A percentile compares a stretch with the other conserved stretches of the same genome.
These are phyloP conservation scores for Claviceps sp. DNA, from an alignment of 2,329 filamentous ascomycete genomes.

Conservation along the genomic window DNA sequence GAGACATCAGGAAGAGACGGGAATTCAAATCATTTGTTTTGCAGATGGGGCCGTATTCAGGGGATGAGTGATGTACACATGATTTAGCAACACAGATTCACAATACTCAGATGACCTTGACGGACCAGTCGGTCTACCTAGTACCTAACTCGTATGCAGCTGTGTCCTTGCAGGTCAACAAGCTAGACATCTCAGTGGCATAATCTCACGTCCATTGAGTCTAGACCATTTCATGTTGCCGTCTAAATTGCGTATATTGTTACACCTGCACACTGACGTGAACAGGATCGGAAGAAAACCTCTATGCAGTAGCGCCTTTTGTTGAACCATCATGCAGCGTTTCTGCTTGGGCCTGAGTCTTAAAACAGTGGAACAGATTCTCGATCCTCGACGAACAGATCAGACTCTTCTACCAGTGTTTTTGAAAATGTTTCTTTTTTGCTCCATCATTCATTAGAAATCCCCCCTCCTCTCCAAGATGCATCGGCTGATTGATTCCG, in stretches of 20 bases:
- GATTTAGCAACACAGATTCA: background rate
- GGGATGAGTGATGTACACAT: background rate
- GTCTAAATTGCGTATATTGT: conserved; percentile 38
- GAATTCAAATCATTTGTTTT: background rate
- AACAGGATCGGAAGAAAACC: conserved; percentile 31
- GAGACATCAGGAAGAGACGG: background rate
- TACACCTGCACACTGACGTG: conserved; percentile 38
- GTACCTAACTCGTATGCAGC: background rate
- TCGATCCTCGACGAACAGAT: conserved; percentile 3
- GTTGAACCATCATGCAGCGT: conserved; percentile 22
- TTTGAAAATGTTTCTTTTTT: background rate
- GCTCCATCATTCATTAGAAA: background rate
- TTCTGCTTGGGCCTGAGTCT: conserved; percentile 13
- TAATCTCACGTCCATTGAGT: background rate
- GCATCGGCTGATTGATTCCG: conserved; percentile 21
- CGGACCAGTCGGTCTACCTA: background rate
- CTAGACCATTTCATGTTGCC: conserved; percentile 9
- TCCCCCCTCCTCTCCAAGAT: background rate
- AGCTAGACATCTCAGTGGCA: background rate
- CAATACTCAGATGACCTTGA: background rate
- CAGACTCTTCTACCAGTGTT: background rate
- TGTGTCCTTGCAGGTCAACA: background rate
- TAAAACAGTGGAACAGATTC: conserved; percentile 1
- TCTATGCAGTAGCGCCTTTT: conserved; percentile 35
- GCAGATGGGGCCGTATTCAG: background rate